A percentile compares a stretch with the other conserved stretches of the same genome.
These are phyloP conservation scores for Xylariaceae sp. DNA, from an alignment of 2,329 filamentous ascomycete genomes.

Conservation along the genomic window DNA sequence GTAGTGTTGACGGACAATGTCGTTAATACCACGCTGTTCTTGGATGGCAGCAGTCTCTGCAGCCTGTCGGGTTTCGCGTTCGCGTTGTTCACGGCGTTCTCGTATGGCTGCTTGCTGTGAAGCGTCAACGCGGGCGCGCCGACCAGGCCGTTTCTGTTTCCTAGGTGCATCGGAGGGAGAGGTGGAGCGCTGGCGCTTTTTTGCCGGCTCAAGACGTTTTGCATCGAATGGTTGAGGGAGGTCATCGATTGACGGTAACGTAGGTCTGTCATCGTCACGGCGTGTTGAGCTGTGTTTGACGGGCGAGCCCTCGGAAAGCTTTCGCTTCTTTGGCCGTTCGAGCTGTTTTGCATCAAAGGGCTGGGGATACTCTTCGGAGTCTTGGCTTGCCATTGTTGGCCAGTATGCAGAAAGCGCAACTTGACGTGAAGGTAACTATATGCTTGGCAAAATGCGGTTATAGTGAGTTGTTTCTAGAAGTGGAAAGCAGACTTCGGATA, in stretches of 20 bases:
- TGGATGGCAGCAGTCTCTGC: conserved; percentile 35
- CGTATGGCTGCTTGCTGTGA: conserved; percentile 65
- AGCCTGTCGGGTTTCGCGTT: conserved; percentile 35
- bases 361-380: conserved; percentile 32
- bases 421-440: no score
- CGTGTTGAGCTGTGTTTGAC: conserved; percentile 21
- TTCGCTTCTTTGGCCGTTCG: conserved; percentile 36
- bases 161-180: conserved; percentile 47
- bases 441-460: no score
- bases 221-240: conserved; percentile 59
- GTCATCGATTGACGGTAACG: conserved; percentile 31
- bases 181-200: conserved; percentile 52
- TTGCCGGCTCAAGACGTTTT: conserved; percentile 52
- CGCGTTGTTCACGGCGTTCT: conserved; percentile 55
- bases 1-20: conserved; percentile 91
- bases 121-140: conserved; percentile 62
- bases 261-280: conserved; percentile 12
- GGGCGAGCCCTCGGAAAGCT: conserved; percentile 32
- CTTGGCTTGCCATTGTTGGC: conserved; percentile 29
- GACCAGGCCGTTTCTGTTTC: conserved; percentile 65
- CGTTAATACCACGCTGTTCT: conserved; percentile 61
- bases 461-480: no score
- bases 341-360: conserved; percentile 38
- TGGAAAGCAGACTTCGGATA: no score
- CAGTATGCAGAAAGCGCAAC: not conserved